Evolutionary conservation across 352 stramenopile species (phyloP).

Genomic region (Globisporangium camurandrum): DNA sequence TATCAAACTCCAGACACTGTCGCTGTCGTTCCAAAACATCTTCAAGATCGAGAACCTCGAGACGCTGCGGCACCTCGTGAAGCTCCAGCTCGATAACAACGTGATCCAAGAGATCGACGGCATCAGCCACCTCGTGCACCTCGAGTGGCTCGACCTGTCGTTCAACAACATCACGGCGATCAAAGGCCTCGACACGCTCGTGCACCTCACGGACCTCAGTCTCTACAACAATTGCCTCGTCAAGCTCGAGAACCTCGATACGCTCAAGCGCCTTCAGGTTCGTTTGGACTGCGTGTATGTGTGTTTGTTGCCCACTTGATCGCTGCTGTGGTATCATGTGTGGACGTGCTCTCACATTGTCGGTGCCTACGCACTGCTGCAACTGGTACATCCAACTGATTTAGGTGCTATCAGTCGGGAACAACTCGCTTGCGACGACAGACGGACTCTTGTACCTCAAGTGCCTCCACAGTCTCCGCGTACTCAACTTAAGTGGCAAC

Average conservation of each 20-base stretch:
- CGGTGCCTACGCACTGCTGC: too few species aligned
- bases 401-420: constrained; percentile 87
- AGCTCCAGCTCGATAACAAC: constrained; percentile 94
- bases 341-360: too few species aligned
- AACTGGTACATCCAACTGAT: neutral
- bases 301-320: neutral
- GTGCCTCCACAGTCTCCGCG: constrained; percentile 80
- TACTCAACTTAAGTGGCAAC: constrained; percentile 91
- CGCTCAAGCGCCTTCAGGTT: constrained; percentile 83
- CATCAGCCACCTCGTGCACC: constrained; percentile 74
- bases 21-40: constrained; percentile 91
- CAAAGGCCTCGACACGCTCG: constrained; percentile 87
- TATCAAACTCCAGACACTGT: constrained; percentile 62
- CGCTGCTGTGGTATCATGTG: too few species aligned
- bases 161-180: constrained; percentile 94
- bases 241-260: constrained; percentile 88
- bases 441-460: constrained; percentile 74
- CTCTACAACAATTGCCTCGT: constrained; percentile 92
- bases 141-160: constrained; percentile 91
- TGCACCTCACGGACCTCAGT: constrained; percentile 86
- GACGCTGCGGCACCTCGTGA: constrained; percentile 83
- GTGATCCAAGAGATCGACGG: constrained; percentile 89
- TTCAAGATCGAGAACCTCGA: constrained; percentile 93
- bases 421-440: constrained; percentile 82
- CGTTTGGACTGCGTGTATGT: neutral